Percentiles rank a stretch among this genome's conserved stretches.
phyloP scores from a whole-genome alignment of 2,329 filamentous ascomycete species.

The Sporothrix brasiliensis region DNA sequence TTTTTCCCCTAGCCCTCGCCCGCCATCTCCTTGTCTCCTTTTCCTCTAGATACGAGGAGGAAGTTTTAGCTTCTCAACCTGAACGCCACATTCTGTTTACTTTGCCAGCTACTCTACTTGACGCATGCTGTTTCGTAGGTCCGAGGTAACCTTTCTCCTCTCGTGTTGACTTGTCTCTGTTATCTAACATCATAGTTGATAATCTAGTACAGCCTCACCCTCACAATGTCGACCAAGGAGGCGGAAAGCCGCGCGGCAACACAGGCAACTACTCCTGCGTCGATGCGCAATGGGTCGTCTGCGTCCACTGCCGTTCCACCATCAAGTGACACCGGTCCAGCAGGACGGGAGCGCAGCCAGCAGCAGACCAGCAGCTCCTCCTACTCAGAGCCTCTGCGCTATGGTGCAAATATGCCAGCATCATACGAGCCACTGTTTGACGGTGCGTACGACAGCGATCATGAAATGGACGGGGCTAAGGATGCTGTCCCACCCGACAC shows the following conservation, averaged over 20 bases:
- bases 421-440: conserved; percentile 3
- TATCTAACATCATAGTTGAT: background rate
- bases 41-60: background rate
- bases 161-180: background rate
- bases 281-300: conserved; percentile 7
- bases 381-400: background rate
- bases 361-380: conserved; percentile 1
- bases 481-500: background rate
- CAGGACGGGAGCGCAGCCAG: background rate
- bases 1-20: background rate
- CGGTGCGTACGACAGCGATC: background rate
- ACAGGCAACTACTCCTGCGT: background rate
- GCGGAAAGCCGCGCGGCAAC: background rate
- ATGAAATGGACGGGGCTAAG: background rate
- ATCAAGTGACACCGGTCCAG: background rate
- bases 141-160: background rate
- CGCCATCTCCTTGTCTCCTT: background rate
- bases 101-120: background rate
- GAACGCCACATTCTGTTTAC: conserved; percentile 5
- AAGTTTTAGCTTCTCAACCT: background rate
- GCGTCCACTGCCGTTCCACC: background rate
- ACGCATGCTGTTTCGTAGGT: background rate
- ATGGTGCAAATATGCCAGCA: conserved; percentile 2
- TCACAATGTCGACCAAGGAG: conserved; percentile 19
- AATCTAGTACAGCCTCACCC: background rate